Evolutionary conservation across 441 rosid genomes (phyloP).

Genomic region (California macrophylla): DNA sequence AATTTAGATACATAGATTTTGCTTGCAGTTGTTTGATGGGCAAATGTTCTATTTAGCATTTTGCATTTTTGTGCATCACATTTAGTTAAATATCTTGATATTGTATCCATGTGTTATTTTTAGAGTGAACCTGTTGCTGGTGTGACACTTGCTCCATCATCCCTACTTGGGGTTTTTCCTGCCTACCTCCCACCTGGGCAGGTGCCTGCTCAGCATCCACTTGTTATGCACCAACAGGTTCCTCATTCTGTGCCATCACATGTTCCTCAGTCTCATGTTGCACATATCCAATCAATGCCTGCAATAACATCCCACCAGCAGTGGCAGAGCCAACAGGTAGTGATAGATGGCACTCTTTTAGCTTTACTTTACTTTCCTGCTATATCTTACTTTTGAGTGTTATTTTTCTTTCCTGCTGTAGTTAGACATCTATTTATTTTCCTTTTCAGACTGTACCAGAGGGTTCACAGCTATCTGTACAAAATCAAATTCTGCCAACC

Average conservation of each 20-base stretch:
- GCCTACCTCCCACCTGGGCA: conserved; percentile 69
- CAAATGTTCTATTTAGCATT: background rate
- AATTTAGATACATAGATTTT: background rate
- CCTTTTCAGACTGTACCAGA: conserved; percentile 44
- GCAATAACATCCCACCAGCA: conserved; percentile 39
- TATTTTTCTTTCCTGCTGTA: background rate
- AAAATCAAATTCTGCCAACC: conserved; percentile 40
- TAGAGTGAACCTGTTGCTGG: conserved; percentile 50
- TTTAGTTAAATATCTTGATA: background rate
- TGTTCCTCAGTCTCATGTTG: conserved; percentile 47
- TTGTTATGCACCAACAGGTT: conserved; percentile 61
- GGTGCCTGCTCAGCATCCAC: conserved; percentile 65
- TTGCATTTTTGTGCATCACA: background rate
- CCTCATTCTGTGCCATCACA: conserved; percentile 56
- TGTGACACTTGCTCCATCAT: conserved; percentile 44
- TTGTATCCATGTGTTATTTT: conserved; percentile 4
- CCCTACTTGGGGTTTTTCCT: conserved; percentile 59
- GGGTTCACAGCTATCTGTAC: conserved; percentile 37
- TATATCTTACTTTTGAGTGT: background rate
- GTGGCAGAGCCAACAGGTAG: conserved; percentile 75
- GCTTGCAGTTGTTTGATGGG: background rate
- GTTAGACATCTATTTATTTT: conserved; percentile 10
- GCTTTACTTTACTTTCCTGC: background rate
- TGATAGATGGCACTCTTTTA: background rate
- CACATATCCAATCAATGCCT: conserved; percentile 45